Percentiles rank a stretch among this genome's conserved stretches.
These are phyloP conservation scores for Ascochyta rabiei DNA, from an alignment of 2,329 filamentous ascomycete species.

Conservation along the genomic window DNA sequence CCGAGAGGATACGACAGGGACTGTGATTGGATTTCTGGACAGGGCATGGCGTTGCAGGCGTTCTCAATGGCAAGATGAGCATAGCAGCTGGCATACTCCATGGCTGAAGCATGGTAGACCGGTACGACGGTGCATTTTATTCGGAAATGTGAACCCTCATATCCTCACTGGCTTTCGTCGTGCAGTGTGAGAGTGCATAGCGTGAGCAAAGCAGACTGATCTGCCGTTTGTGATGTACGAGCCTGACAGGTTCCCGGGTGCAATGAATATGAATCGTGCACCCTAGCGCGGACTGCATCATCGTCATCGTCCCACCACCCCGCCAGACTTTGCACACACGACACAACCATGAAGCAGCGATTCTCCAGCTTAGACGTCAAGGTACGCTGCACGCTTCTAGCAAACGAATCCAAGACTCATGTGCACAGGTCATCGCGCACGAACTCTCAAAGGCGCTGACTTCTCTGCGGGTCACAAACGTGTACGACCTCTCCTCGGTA, in stretches of 20 bases:
- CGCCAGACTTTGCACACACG: conserved; percentile 40
- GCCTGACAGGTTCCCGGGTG: not conserved
- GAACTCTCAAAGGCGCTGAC: conserved; percentile 82
- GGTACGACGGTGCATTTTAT: conserved; percentile 13
- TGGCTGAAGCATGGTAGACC: conserved; percentile 15
- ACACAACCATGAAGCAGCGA: conserved; percentile 72
- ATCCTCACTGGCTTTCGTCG: conserved; percentile 10
- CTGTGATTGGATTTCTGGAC: conserved; percentile 29
- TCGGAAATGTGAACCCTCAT: conserved; percentile 9
- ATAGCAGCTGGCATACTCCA: conserved; percentile 23
- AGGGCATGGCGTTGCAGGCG: conserved; percentile 42
- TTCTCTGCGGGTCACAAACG: conserved; percentile 83
- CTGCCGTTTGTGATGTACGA: not conserved
- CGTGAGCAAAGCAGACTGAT: not conserved
- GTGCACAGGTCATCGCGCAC: conserved; percentile 81
- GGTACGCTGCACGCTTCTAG: conserved; percentile 48
- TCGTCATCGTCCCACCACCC: conserved; percentile 42
- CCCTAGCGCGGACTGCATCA: conserved; percentile 20
- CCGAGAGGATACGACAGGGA: conserved; percentile 87
- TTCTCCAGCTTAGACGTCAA: conserved; percentile 82
- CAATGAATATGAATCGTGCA: not conserved
- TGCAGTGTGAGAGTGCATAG: not conserved
- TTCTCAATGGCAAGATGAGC: conserved; percentile 27
- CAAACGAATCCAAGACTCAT: not conserved
- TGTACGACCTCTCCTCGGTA: conserved; percentile 91